Evolutionary conservation across 768 basidiomycete species (phyloP).

Genomic region (Glaciozyma martinii): DNA sequence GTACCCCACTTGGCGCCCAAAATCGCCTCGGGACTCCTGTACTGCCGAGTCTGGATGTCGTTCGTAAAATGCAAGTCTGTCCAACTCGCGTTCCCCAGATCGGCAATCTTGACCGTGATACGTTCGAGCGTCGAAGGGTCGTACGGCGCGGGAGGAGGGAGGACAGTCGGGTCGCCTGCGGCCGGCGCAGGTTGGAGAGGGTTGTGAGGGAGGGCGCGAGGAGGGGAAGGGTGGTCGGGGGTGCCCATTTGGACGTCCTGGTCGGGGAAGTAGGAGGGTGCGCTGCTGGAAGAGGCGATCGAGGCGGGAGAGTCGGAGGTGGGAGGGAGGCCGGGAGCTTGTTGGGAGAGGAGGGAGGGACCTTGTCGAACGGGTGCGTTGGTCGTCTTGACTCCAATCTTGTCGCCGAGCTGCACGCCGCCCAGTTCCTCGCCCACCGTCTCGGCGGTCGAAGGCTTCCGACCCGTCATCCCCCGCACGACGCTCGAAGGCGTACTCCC

Average conservation of each 20-base stretch:
- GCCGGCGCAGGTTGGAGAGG: constrained; percentile 38
- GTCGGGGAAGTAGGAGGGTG: constrained; percentile 5
- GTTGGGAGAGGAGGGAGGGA: constrained; percentile 32
- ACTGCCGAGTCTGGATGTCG: constrained; percentile 93
- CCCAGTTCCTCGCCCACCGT: constrained; percentile 48
- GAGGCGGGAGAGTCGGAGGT: constrained; percentile 10
- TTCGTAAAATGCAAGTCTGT: constrained; percentile 95
- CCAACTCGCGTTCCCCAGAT: constrained; percentile 75
- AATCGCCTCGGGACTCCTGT: constrained; percentile 95
- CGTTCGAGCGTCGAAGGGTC: constrained; percentile 46
- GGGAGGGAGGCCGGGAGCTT: constrained; percentile 31
- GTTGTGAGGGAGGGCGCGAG: constrained; percentile 37
- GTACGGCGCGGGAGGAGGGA: constrained; percentile 41
- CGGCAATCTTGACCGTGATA: constrained; percentile 98
- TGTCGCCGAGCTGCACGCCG: constrained; percentile 39
- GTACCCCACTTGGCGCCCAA: constrained; percentile 92
- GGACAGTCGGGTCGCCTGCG: constrained; percentile 43
- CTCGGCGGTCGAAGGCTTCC: constrained; percentile 43
- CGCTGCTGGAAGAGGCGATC: constrained; percentile 5
- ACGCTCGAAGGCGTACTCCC: constrained; percentile 32
- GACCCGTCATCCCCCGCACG: constrained; percentile 36
- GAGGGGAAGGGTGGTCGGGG: constrained; percentile 36
- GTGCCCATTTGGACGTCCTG: constrained; percentile 19
- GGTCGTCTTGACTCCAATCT: constrained; percentile 32
- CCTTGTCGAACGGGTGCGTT: constrained; percentile 33